A percentile compares a stretch with the other conserved stretches of the same genome.
Evolutionary conservation across 805 yeast genomes (phyloP).

Genomic region (Cyberlindnera meyerae): DNA sequence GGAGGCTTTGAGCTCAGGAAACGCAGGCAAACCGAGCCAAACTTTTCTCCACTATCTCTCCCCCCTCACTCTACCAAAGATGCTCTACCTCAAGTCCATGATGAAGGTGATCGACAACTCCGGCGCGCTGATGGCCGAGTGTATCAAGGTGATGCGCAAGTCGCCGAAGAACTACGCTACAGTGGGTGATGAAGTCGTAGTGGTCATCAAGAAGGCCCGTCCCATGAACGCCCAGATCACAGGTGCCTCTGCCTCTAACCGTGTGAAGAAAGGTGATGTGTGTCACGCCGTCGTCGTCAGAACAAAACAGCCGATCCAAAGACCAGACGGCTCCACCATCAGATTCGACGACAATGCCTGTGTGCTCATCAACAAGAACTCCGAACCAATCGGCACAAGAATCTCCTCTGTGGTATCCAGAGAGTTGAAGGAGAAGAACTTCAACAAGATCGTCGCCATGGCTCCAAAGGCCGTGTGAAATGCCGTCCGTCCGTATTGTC

Average conservation of each 20-base stretch:
- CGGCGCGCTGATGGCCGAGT: slow-evolving; percentile 91
- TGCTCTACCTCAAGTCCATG: slow-evolving; percentile 87
- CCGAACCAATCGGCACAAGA: slow-evolving; percentile 94
- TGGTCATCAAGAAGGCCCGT: slow-evolving; percentile 87
- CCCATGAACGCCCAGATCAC: slow-evolving; percentile 67
- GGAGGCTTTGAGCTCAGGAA: no score
- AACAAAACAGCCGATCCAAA: slow-evolving; percentile 68
- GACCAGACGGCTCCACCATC: slow-evolving; percentile 84
- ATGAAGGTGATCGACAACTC: slow-evolving; percentile 92
- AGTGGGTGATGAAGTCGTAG: slow-evolving; percentile 90
- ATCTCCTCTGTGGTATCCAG: slow-evolving; percentile 86
- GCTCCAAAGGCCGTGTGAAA: slow-evolving; percentile 80
- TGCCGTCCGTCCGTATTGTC: no score
- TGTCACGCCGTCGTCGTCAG: slow-evolving; percentile 94
- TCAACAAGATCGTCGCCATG: slow-evolving; percentile 78
- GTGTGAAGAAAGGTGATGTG: slow-evolving; percentile 93
- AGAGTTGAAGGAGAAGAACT: slow-evolving; percentile 79
- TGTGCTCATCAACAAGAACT: slow-evolving; percentile 85
- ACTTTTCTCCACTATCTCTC: no score
- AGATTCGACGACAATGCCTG: slow-evolving; percentile 96
- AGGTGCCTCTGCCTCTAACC: slow-evolving; percentile 67
- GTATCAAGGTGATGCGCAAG: slow-evolving; percentile 91
- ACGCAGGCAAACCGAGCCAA: no score
- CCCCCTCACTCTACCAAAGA: no score
- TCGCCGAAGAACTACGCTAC: slow-evolving; percentile 77